These are phyloP conservation scores for Zizania latifolia DNA, from an alignment of 176 grass and related monocot genomes.

Conservation along the genomic window DNA sequence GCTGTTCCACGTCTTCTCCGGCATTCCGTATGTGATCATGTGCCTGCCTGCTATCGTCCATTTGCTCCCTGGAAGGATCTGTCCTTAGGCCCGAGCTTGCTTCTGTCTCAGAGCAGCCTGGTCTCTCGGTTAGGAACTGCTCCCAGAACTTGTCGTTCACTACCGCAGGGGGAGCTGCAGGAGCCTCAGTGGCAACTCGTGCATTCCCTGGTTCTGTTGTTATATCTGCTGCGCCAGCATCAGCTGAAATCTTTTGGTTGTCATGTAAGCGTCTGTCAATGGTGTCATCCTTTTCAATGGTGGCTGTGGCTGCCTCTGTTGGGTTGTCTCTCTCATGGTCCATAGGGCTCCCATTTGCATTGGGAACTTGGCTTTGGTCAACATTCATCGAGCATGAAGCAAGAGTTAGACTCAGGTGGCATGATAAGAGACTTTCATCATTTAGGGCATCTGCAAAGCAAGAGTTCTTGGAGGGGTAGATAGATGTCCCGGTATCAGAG, in stretches of 20 bases:
- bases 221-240: background rate
- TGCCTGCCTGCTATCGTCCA: slow-evolving; percentile 10
- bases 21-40: slow-evolving; percentile 7
- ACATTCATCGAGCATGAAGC: slow-evolving; percentile 55
- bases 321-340: slow-evolving; percentile 14
- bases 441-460: slow-evolving; percentile 29
- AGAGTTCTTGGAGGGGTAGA: slow-evolving; percentile 44
- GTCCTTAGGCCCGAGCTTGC: slow-evolving; percentile 45
- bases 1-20: slow-evolving; percentile 37
- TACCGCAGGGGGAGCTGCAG: slow-evolving; percentile 35
- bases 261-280: slow-evolving; percentile 4
- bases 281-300: slow-evolving; percentile 8
- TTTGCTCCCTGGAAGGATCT: slow-evolving; percentile 33
- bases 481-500: slow-evolving; percentile 55
- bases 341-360: slow-evolving; percentile 25
- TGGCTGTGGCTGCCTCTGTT: background rate
- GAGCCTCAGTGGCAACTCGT: slow-evolving; percentile 24
- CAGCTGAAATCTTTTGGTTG: slow-evolving; percentile 11
- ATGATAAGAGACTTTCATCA: slow-evolving; percentile 45
- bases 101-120: slow-evolving; percentile 50
- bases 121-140: slow-evolving; percentile 87
- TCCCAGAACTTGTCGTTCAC: slow-evolving; percentile 96
- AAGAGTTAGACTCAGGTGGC: slow-evolving; percentile 78
- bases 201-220: background rate
- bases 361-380: slow-evolving; percentile 13